Conservation (phyloP, 106 monocot genomes). For the Hemerocallis citrina region DNA sequence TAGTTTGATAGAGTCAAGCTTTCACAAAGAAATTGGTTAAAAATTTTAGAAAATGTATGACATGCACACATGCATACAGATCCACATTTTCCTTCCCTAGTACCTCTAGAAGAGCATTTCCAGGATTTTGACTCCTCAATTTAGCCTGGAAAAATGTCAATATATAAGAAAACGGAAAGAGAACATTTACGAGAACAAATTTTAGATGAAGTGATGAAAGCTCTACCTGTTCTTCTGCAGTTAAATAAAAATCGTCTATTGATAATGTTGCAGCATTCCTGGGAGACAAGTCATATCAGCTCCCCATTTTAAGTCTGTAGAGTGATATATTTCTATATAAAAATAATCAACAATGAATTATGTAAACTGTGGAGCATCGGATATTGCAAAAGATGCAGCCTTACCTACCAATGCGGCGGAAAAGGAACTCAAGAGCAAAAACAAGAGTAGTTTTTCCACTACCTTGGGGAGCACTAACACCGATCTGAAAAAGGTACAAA, state of each 20-base stretch:
- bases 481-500: constrained; percentile 47
- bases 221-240: constrained; percentile 82
- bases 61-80: too few relatives aligned
- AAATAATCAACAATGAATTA: constrained; percentile 3
- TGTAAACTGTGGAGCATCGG: constrained; percentile 2
- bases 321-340: constrained; percentile 9
- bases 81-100: not conserved
- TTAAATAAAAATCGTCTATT: constrained; percentile 98
- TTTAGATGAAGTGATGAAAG: not conserved
- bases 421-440: constrained; percentile 87
- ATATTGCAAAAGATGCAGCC: not conserved
- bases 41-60: not conserved
- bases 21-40: not conserved
- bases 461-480: constrained; percentile 97
- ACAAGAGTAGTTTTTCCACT: constrained; percentile 97
- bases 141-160: constrained; percentile 35
- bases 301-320: constrained; percentile 10
- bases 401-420: constrained; percentile 58
- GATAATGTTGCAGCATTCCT: constrained; percentile 88
- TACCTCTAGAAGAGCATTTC: constrained; percentile 95
- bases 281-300: constrained; percentile 16
- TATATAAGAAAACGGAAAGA: constrained; percentile 1
- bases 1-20: not conserved
- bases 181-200: not conserved
- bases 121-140: constrained; percentile 71